These are phyloP conservation scores for Phialophora macrospora DNA, from an alignment of 2,329 filamentous ascomycete species.

Conservation along the genomic window DNA sequence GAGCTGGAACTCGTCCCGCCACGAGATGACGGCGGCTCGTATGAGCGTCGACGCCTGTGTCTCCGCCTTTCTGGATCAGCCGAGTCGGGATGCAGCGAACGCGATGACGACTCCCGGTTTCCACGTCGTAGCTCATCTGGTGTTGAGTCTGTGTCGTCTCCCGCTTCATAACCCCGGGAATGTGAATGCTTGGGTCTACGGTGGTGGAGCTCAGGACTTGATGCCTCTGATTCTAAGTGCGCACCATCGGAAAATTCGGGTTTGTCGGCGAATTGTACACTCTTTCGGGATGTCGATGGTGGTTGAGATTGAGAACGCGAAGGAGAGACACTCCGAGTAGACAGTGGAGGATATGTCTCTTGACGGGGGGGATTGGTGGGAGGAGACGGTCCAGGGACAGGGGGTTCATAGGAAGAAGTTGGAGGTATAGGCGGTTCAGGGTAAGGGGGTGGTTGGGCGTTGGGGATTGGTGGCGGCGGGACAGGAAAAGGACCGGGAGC, in stretches of 20 bases:
- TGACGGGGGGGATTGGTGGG: neutral
- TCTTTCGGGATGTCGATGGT: slow-evolving; percentile 31
- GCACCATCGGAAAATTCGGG: slow-evolving; percentile 31
- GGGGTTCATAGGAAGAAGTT: neutral
- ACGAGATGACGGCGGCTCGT: slow-evolving; percentile 33
- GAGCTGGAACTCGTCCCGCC: slow-evolving; percentile 20
- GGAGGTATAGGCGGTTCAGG: slow-evolving; percentile 1
- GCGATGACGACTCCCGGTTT: slow-evolving; percentile 24
- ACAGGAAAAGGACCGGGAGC: slow-evolving; percentile 13
- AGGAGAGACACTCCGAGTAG: slow-evolving; percentile 28
- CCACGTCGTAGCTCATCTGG: slow-evolving; percentile 30
- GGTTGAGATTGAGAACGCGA: slow-evolving; percentile 30
- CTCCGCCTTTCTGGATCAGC: slow-evolving; percentile 41
- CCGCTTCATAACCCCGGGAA: slow-evolving; percentile 49
- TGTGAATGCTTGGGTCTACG: slow-evolving; percentile 29
- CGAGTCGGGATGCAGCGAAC: slow-evolving; percentile 41
- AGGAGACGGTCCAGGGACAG: slow-evolving; percentile 4
- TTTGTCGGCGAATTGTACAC: slow-evolving; percentile 37
- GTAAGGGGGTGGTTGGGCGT: slow-evolving; percentile 13
- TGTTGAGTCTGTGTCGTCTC: slow-evolving; percentile 44
- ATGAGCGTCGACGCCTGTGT: slow-evolving; percentile 34
- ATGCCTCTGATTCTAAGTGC: slow-evolving; percentile 23
- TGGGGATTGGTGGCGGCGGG: slow-evolving; percentile 35
- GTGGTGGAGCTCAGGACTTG: slow-evolving; percentile 27
- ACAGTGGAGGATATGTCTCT: slow-evolving; percentile 20